These are phyloP conservation scores for Calonectria ilicicola DNA, from an alignment of 2,329 filamentous ascomycete genomes.

Conservation along the genomic window DNA sequence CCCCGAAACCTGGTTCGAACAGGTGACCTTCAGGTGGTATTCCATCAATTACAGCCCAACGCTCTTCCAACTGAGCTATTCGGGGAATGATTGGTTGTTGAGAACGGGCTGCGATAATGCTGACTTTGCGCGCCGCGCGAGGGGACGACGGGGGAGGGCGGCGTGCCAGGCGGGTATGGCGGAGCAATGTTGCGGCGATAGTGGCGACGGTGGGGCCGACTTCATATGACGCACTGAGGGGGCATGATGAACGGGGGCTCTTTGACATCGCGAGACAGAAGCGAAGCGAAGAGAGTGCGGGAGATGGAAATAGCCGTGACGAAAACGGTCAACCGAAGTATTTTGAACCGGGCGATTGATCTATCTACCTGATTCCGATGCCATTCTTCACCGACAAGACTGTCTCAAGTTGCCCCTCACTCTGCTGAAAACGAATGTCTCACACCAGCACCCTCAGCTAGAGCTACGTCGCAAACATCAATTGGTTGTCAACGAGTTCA, in stretches of 20 bases:
- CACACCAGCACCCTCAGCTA: not conserved
- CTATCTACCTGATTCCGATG: not conserved
- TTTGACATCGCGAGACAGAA: not conserved
- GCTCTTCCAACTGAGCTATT: conserved; percentile 38
- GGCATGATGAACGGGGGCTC: not conserved
- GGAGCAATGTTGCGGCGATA: not conserved
- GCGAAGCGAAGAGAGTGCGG: not conserved
- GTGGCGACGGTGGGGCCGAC: not conserved
- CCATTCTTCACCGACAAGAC: conserved; percentile 2
- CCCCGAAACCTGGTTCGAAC: conserved; percentile 39
- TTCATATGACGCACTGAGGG: not conserved
- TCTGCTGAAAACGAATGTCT: conserved; percentile 5
- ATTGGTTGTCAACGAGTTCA: not conserved
- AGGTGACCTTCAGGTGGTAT: conserved; percentile 36
- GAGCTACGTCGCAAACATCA: not conserved
- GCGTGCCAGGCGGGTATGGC: not conserved
- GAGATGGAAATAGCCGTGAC: not conserved
- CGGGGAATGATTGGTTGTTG: conserved; percentile 29
- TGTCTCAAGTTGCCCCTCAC: not conserved
- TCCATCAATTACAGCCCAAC: conserved; percentile 31
- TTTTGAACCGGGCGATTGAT: not conserved
- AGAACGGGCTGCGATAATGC: not conserved
- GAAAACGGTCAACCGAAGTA: not conserved
- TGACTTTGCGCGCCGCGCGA: not conserved
- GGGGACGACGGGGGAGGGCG: not conserved